Evolutionary conservation across 2,329 filamentous ascomycete genomes (phyloP), one percentile per base, ranked within the genome.

Genomic region (Claviceps fusiformis): DNA sequence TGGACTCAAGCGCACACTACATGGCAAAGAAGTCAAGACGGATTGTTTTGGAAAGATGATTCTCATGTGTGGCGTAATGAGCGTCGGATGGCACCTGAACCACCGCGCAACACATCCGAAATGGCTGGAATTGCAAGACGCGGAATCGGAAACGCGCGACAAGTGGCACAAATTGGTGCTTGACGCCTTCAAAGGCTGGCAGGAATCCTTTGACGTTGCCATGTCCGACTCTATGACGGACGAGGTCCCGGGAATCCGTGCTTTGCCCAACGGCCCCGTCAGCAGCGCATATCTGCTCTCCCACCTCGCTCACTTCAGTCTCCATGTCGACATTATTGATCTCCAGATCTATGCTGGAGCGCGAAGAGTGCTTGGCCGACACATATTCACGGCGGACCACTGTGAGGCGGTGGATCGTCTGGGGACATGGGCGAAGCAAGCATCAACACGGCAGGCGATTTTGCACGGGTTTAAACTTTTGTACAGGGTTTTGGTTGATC

Each of bases 41-140:
- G 92, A 95, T 65, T 85, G 87, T 0, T 95, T 95, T 64, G 90
- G 90, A 1, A 82, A 90, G 51, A 93, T 89, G 62, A 90, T 95
- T 59, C 80, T 96, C 62, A 95, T 95, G 85, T 87, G 87, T 1
- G 90, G 91, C 0, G 73, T 96, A 41, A 73, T 95, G n/a, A 93
- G 87, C 60, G 87, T 95, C 5, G 90, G 86, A 57, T 95, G 89
- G 89, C 90, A 95, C 63, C 83, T 95, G 73, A 89, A 87, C 60
- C 88, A 91, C 68, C 80, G 88, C 62, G 89, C 95, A 66, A 80
- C 91, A 4, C 89, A 95, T 68, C 81, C 93, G 33, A 89, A 83
- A 61, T 91, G 88, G 59, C 76, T 95, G 0, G 88, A 81, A 41
- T 80, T 88, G 2, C 79, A 80, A 70, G 79, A 68, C 71, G 81